A percentile compares a stretch with the other conserved stretches of the same genome.
Evolutionary conservation across 148 eudicot genomes (phyloP).

Genomic region (Camellia granthamiana): DNA sequence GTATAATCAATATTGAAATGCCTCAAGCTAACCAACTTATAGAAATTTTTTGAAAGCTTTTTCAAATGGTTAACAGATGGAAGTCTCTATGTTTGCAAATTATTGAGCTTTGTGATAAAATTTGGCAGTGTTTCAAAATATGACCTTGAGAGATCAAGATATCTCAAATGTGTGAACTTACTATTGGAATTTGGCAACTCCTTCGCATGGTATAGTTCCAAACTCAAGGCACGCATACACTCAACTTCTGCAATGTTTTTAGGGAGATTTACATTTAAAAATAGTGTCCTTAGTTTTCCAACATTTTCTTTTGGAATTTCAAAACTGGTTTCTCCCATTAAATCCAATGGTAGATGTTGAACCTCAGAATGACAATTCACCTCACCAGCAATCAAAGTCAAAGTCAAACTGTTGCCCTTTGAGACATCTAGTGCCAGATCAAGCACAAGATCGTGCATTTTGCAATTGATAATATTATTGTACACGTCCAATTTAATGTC

Average conservation of each 20-base stretch:
- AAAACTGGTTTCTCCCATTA: background rate
- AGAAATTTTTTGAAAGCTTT: background rate
- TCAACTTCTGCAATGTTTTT: background rate
- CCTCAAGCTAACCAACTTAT: conserved; percentile 15
- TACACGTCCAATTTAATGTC: background rate
- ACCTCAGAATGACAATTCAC: background rate
- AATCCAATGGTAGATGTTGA: background rate
- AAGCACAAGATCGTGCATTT: conserved; percentile 27
- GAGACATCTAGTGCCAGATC: conserved; percentile 17
- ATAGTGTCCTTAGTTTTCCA: background rate
- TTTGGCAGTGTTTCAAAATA: background rate
- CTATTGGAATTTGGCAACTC: conserved; percentile 4
- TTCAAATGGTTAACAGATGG: background rate
- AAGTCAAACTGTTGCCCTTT: background rate
- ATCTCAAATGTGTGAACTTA: conserved; percentile 12
- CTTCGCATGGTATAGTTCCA: background rate
- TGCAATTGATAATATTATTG: background rate
- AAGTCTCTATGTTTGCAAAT: conserved; percentile 17
- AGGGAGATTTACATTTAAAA: background rate
- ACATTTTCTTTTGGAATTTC: too few relatives aligned
- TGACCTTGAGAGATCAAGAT: conserved; percentile 15
- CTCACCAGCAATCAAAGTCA: background rate
- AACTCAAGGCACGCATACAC: background rate
- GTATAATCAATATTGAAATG: background rate
- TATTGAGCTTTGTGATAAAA: conserved; percentile 13